Conservation (phyloP, 116 monocot genomes). For the Iris pallida region DNA sequence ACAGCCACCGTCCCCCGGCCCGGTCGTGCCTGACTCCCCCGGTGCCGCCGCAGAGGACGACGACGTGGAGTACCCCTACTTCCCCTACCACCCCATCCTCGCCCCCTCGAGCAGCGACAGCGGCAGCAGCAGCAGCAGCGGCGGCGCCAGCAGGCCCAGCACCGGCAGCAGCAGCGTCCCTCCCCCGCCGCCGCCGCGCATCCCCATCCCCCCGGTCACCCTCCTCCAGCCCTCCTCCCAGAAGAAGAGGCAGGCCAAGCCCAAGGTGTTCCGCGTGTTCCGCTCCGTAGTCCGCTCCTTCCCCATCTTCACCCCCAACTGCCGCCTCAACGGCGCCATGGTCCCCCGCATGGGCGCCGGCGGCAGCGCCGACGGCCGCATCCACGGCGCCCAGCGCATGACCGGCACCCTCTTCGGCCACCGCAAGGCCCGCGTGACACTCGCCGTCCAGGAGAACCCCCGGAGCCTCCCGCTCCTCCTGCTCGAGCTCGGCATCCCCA, state of each 20-base stretch:
- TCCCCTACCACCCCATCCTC: too few species aligned
- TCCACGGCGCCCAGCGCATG: conserved; percentile 62
- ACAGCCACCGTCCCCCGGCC: background rate
- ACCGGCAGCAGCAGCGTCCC: background rate
- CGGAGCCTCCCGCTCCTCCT: conserved; percentile 56
- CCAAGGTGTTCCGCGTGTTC: conserved; percentile 50
- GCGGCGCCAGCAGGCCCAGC: background rate
- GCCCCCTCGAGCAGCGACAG: background rate
- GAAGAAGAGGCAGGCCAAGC: conserved; percentile 14
- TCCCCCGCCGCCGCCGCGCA: background rate
- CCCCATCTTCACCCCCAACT: conserved; percentile 54
- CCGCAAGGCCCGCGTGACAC: conserved; percentile 55
- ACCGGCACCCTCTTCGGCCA: conserved; percentile 89
- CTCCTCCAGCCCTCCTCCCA: conserved; percentile 30
- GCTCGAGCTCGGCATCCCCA: conserved; percentile 63
- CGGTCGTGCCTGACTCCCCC: background rate
- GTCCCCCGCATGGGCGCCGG: conserved; percentile 3
- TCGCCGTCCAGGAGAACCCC: conserved; percentile 76
- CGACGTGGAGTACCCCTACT: too few species aligned
- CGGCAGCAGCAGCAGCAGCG: background rate
- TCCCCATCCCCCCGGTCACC: conserved; percentile 4
- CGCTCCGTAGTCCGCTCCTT: conserved; percentile 66
- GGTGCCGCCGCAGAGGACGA: too few species aligned
- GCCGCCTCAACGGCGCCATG: conserved; percentile 22
- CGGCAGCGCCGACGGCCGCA: conserved; percentile 20